Percentiles rank a stretch among this genome's conserved stretches.
Evolutionary conservation across 495 filamentous ascomycete species (phyloP).

Genomic region (Bryoglossum gracile): DNA sequence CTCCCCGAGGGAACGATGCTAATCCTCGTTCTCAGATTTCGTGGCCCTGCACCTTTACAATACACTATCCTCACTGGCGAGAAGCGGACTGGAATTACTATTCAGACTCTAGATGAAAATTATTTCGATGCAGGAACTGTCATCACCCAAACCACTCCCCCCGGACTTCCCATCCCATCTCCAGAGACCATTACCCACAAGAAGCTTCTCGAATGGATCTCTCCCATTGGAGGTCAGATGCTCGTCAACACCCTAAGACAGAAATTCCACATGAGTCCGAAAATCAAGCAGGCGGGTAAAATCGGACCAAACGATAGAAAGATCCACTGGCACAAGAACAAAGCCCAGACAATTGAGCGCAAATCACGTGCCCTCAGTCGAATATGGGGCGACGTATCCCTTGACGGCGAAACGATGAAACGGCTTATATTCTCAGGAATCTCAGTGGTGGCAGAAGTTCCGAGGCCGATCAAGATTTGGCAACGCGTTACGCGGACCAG

Average conservation of each 20-base stretch:
- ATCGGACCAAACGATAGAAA: conserved; percentile 14
- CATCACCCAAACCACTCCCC: conserved; percentile 47
- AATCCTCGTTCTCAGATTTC: conserved; percentile 45
- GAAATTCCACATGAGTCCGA: conserved; percentile 39
- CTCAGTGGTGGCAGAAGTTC: background rate
- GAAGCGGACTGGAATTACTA: conserved; percentile 51
- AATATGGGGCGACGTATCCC: conserved; percentile 14
- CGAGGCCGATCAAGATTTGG: background rate
- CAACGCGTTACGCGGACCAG: background rate
- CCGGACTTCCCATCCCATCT: conserved; percentile 42
- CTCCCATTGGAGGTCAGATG: conserved; percentile 48
- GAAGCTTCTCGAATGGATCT: conserved; percentile 35
- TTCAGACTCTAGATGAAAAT: conserved; percentile 74
- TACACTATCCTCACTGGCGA: conserved; percentile 50
- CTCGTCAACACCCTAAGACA: conserved; percentile 52
- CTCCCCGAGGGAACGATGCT: background rate
- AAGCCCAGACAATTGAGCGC: background rate
- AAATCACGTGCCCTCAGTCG: conserved; percentile 15
- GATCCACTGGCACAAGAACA: conserved; percentile 12
- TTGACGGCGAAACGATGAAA: conserved; percentile 6
- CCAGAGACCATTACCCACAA: conserved; percentile 22
- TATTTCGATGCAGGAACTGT: conserved; percentile 73
- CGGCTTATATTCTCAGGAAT: conserved; percentile 20
- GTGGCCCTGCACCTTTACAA: conserved; percentile 55
- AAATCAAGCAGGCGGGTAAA: conserved; percentile 16